phyloP scores from a whole-genome alignment of 441 rosid genomes.

The Aleurites moluccanus region DNA sequence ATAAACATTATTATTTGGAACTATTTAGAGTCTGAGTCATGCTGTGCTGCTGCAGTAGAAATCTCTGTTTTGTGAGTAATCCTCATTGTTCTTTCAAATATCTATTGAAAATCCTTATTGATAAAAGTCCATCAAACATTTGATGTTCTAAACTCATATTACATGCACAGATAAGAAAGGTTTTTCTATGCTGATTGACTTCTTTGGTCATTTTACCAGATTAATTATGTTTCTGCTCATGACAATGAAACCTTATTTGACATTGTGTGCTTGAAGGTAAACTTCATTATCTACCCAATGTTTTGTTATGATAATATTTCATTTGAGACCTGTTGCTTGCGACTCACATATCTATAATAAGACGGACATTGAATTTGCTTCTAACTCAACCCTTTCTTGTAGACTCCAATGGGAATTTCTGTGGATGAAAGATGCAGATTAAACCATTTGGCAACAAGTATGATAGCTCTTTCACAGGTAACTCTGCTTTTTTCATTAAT shows the following conservation, averaged over 20 bases:
- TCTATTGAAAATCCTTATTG: neutral
- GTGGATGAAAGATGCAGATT: constrained; percentile 85
- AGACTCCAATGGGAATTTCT: constrained; percentile 75
- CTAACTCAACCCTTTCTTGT: constrained; percentile 30
- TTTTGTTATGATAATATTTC: constrained; percentile 9
- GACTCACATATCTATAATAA: constrained; percentile 34
- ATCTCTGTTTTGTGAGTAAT: neutral
- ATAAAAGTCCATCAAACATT: neutral
- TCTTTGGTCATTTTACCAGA: constrained; percentile 46
- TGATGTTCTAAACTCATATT: neutral
- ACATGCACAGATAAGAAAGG: neutral
- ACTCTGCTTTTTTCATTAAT: neutral
- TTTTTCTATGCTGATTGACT: constrained; percentile 20
- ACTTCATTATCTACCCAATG: constrained; percentile 12
- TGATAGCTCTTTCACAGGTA: constrained; percentile 89
- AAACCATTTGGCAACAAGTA: constrained; percentile 80
- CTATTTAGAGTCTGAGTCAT: neutral
- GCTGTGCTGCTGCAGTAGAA: neutral
- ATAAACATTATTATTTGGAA: neutral
- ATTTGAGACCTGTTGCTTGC: constrained; percentile 25
- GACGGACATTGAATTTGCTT: neutral
- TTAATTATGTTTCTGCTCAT: constrained; percentile 97
- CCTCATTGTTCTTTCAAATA: neutral
- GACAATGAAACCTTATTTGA: constrained; percentile 98
- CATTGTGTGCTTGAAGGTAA: constrained; percentile 85